These are phyloP conservation scores for Exsudoporus floridanus DNA, from an alignment of 1,284 basidiomycete genomes.

Conservation along the genomic window DNA sequence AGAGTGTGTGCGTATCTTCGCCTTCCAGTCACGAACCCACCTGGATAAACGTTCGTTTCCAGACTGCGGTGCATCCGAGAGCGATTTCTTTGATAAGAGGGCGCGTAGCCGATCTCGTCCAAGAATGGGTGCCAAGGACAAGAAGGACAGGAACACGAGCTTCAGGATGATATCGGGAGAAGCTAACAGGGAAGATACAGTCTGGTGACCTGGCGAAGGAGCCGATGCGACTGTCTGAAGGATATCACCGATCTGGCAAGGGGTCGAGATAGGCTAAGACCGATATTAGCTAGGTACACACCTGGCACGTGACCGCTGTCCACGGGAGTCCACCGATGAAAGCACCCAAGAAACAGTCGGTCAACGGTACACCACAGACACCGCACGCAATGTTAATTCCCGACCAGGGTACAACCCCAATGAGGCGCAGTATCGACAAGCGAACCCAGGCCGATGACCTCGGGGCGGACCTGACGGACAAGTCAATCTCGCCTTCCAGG, in stretches of 20 bases:
- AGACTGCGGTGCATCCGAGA: constrained; percentile 23
- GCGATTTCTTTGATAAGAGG: constrained; percentile 48
- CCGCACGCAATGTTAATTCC: constrained; percentile 94
- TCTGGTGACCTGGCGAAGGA: constrained; percentile 64
- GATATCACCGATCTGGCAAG: constrained; percentile 72
- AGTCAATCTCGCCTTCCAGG: constrained; percentile 52
- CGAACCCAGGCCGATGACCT: constrained; percentile 78
- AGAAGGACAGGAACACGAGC: constrained; percentile 67
- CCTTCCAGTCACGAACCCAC: constrained; percentile 60
- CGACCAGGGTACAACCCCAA: constrained; percentile 91
- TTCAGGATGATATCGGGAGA: constrained; percentile 73
- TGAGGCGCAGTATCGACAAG: constrained; percentile 78
- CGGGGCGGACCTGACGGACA: constrained; percentile 34
- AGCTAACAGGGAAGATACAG: constrained; percentile 67
- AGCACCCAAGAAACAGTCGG: constrained; percentile 74
- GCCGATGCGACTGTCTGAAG: constrained; percentile 73
- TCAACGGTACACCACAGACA: constrained; percentile 75
- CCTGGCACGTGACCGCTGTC: constrained; percentile 86
- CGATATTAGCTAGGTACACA: constrained; percentile 33
- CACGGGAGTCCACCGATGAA: constrained; percentile 81
- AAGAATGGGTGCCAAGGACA: constrained; percentile 77
- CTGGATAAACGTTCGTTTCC: constrained; percentile 44
- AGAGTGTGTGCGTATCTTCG: constrained; percentile 49
- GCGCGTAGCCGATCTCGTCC: constrained; percentile 60
- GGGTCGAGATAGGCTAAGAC: constrained; percentile 9